Percentiles rank a stretch among this genome's conserved stretches.
Conservation (phyloP, 106 monocot species). For the Phalaenopsis aphrodite region DNA sequence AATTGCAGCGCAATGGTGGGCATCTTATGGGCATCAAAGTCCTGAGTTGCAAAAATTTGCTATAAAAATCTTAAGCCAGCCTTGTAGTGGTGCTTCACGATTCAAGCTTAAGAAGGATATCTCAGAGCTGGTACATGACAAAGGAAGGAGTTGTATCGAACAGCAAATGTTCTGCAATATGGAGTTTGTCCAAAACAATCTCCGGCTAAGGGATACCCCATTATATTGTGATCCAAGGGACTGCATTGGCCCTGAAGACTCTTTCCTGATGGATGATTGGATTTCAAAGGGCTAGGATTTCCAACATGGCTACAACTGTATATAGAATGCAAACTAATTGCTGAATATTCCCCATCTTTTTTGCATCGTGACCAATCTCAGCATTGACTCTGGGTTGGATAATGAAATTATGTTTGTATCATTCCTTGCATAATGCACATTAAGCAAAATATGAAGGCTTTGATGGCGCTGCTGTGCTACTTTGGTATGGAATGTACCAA, state of each 20-base stretch:
- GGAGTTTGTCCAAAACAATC: constrained; percentile 70
- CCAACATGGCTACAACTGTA: neutral
- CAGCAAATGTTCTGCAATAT: constrained; percentile 41
- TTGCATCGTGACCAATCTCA: neutral
- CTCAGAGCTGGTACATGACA: constrained; percentile 49
- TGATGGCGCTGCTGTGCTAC: neutral
- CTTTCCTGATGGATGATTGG: constrained; percentile 51
- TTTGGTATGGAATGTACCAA: neutral
- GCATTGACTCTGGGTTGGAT: neutral
- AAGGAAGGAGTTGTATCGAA: constrained; percentile 29
- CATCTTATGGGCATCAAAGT: constrained; percentile 28
- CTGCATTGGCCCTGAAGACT: constrained; percentile 19
- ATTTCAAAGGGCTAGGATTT: constrained; percentile 15
- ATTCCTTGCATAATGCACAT: neutral
- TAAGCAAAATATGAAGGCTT: neutral
- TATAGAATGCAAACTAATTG: neutral
- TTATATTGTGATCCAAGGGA: constrained; percentile 6
- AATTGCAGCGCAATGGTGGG: constrained; percentile 71
- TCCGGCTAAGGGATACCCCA: constrained; percentile 18
- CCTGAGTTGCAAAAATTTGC: constrained; percentile 60
- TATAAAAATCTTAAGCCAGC: constrained; percentile 49
- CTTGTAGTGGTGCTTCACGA: constrained; percentile 40
- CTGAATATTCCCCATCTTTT: neutral
- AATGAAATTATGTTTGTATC: neutral
- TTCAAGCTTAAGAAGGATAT: constrained; percentile 39